Evolutionary conservation across 129 eudicot genomes (phyloP).

Genomic region (Kitagawia praeruptora): DNA sequence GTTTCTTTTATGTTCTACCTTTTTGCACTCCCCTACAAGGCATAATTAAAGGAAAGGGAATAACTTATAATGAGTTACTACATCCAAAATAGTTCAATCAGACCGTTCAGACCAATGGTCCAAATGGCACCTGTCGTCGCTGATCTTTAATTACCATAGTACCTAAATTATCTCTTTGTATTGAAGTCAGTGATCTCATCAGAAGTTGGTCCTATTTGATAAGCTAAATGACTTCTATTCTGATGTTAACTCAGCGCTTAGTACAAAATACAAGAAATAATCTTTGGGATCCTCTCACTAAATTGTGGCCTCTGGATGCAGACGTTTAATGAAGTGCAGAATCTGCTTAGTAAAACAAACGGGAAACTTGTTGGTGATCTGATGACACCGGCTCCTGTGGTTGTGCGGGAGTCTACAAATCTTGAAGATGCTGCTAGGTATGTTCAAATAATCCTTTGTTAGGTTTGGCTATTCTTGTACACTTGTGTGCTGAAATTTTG

Average conservation of each 20-base stretch:
- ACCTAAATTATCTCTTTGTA: not conserved
- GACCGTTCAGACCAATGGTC: not conserved
- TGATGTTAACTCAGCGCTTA: not conserved
- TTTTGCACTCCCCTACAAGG: not conserved
- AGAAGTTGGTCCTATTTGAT: not conserved
- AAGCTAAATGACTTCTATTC: not conserved
- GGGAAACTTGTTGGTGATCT: slow-evolving; percentile 81
- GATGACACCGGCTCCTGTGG: slow-evolving; percentile 91
- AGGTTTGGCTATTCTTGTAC: not conserved
- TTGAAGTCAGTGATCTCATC: not conserved
- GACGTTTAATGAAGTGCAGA: slow-evolving; percentile 90
- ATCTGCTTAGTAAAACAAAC: slow-evolving; percentile 66
- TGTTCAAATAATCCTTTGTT: slow-evolving; percentile 9
- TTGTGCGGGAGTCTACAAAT: slow-evolving; percentile 80
- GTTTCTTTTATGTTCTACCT: not conserved
- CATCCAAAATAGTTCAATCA: not conserved
- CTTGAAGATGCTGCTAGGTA: slow-evolving; percentile 94
- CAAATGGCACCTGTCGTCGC: not conserved
- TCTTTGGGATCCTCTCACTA: not conserved
- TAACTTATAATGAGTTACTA: not conserved
- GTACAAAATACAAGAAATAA: not conserved
- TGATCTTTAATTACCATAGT: not conserved
- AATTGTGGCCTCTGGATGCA: slow-evolving; percentile 22
- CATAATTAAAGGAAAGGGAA: not conserved
- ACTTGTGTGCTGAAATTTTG: not conserved